Conservation (phyloP, 2,329 filamentous ascomycete genomes). For the Pseudopyrenochaeta lycopersici region DNA sequence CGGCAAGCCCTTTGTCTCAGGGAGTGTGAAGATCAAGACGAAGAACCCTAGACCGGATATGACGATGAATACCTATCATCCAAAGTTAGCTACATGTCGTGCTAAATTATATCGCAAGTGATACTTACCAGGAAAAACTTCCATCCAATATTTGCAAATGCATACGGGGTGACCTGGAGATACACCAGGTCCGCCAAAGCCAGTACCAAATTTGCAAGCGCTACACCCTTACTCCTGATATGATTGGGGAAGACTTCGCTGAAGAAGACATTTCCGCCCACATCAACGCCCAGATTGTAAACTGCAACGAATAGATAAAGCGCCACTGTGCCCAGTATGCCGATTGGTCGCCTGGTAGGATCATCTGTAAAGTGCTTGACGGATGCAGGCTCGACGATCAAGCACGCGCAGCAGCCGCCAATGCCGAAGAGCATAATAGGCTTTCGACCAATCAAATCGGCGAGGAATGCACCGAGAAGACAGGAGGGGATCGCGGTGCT, state of each 20-base stretch:
- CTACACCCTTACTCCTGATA: constrained; percentile 35
- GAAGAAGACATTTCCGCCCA: constrained; percentile 29
- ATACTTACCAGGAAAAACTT: constrained; percentile 43
- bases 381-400: constrained; percentile 34
- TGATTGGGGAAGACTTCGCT: constrained; percentile 30
- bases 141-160: constrained; percentile 44
- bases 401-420: constrained; percentile 27
- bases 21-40: constrained; percentile 14
- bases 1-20: constrained; percentile 43
- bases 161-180: constrained; percentile 39
- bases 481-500: constrained; percentile 33
- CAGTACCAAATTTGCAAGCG: constrained; percentile 30
- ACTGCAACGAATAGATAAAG: constrained; percentile 33
- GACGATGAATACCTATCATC: constrained; percentile 22
- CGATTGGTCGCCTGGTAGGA: not conserved
- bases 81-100: constrained; percentile 8
- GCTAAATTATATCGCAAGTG: not conserved
- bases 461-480: constrained; percentile 20
- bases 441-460: constrained; percentile 26
- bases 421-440: constrained; percentile 33
- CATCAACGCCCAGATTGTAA: constrained; percentile 33
- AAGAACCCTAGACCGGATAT: not conserved
- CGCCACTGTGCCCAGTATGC: constrained; percentile 4
- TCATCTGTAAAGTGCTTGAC: constrained; percentile 7
- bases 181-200: constrained; percentile 50